Evolutionary conservation across 192 early-diverging fungal species (phyloP), one percentile per base, ranked within the genome.

Genomic region (Allomyces macrogynus): DNA sequence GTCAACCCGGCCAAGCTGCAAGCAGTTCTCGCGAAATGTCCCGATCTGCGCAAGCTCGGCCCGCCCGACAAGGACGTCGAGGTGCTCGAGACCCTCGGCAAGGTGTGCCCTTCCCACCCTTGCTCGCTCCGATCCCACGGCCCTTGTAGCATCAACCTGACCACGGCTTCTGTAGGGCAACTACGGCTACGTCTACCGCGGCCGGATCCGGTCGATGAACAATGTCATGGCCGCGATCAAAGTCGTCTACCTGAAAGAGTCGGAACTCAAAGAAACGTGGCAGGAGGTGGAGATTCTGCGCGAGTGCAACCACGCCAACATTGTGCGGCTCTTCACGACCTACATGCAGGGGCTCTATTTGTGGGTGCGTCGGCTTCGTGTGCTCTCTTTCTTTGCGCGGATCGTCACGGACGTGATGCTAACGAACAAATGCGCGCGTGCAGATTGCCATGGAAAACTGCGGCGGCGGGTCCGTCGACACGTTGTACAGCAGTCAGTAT

Each of bases 281-380:
- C 75, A 84, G n/a, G 82, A 84, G 71, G 84, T 84, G 82, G 82
- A 84, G 62, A 83, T 84, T 60, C 65, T 84, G 69, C 67, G 76
- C 64, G 73, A 65, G 23, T 84, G 81, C 69, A 63, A 65, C 40
- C 82, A 84, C 64, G 76, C 75, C 23, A 83, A 83, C 66, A 70
- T 84, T 43, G 81, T 79, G 22, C 62, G 70, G 65, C 84, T 79
- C 64, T 78, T 80, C 75, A 79, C 77, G 12, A 75, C 77, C 42
- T 84, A 82, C 66, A 61, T 84, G 25, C 84, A 84, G 64, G 81
- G 79, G 14, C 67, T 84, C 42, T 81, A 84, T 69, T 68, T 84
- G 24, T 84, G 82, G 82, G 80, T 40, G 32, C 32, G 32, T 40
- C 32, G 32, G 4, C n/a, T n/a, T n/a, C n/a, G n/a, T 8, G 32